Evolutionary conservation across 176 grass and related monocot genomes (phyloP).

Genomic region (Carex kokanica): DNA sequence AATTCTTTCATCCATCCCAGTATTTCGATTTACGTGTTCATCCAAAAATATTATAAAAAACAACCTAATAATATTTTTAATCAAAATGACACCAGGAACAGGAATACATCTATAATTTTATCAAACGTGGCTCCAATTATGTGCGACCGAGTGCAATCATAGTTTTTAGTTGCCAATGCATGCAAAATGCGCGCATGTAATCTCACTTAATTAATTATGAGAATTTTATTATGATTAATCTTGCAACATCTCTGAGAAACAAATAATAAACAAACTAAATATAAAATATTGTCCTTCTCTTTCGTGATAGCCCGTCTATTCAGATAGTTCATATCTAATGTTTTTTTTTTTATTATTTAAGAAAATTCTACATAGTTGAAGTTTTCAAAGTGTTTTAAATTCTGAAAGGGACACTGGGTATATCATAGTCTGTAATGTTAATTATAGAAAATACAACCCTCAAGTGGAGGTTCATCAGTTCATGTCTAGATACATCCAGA

Average conservation of each 20-base stretch:
- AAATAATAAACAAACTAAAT: not conserved
- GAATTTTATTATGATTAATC: not conserved
- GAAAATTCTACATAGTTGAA: not conserved
- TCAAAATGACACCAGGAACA: not conserved
- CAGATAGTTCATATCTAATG: not conserved
- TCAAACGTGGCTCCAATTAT: not conserved
- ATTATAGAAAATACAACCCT: not conserved
- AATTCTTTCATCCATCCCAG: not conserved
- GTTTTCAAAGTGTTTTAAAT: not conserved
- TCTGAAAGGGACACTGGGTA: not conserved
- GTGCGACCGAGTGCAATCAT: not conserved
- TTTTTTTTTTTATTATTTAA: not conserved
- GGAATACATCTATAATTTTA: not conserved
- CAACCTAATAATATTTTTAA: not conserved
- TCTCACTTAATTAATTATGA: not conserved
- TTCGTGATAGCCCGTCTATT: not conserved
- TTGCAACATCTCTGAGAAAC: not conserved
- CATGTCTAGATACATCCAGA: too few relatives aligned
- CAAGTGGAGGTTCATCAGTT: too few relatives aligned
- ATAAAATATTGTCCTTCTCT: not conserved
- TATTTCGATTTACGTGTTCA: not conserved
- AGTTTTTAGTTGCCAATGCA: not conserved
- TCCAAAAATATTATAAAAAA: not conserved
- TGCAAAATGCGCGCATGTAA: not conserved
- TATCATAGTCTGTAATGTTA: not conserved